Evolutionary conservation across 78 protist species (phyloP).

Genomic region (Chrysochromulina parva): DNA sequence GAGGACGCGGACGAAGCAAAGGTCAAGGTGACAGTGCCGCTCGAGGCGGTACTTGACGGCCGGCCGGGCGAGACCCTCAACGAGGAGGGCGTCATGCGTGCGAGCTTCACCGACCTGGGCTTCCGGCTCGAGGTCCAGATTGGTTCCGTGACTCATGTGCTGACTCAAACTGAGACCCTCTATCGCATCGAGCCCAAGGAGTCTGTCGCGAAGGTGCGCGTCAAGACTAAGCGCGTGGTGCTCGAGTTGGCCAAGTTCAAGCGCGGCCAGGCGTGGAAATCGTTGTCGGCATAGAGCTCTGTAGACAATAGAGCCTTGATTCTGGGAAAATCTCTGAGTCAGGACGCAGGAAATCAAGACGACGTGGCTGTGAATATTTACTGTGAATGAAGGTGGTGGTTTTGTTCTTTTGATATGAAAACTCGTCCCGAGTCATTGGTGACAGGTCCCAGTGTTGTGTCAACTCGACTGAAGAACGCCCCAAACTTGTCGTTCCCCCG

Average conservation of each 20-base stretch:
- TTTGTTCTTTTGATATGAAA: too few species aligned
- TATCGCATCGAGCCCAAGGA: neutral
- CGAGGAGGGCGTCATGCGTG: neutral
- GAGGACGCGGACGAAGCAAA: neutral
- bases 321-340: too few species aligned
- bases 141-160: neutral
- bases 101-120: neutral
- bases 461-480: too few species aligned
- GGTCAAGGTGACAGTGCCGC: neutral
- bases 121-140: neutral
- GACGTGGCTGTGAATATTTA: too few species aligned
- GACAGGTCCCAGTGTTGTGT: too few species aligned
- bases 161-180: neutral
- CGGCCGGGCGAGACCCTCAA: neutral
- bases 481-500: too few species aligned
- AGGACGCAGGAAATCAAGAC: too few species aligned
- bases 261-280: neutral
- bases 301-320: too few species aligned
- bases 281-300: neutral
- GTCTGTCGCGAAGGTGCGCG: neutral
- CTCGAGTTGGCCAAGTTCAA: neutral
- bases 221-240: neutral
- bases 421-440: too few species aligned
- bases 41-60: neutral
- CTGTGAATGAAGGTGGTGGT: too few species aligned